Base-by-base conservation (phyloP, 2,329 filamentous ascomycete genomes). In the Xylaria digitata region DNA sequence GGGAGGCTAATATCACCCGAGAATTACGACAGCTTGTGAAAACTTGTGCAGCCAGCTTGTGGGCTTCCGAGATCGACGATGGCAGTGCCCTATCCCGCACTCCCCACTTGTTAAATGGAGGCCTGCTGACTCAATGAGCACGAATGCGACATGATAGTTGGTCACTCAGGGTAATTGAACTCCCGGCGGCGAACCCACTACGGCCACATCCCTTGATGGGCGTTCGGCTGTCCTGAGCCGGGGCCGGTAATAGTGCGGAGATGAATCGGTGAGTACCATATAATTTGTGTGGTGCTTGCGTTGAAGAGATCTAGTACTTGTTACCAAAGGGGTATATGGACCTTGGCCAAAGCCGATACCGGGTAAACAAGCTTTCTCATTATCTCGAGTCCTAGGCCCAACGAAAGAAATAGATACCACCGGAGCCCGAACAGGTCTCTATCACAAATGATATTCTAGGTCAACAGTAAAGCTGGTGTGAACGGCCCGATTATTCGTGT, bases 201-300 rank as follows among this genome's bases (percentile, higher is more conserved):
- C 8, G n/a, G 19, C 23, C 46, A 17, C 37, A 19, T 54, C 34
- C 30, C 37, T 23, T 46, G 54, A 40, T 30, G 43, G 43, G 40
- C 52, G 13, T 40, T 40, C 46, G 58, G 53, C 6, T 62, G 42
- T 64, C 34, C 49, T 61, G 50, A 43, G 50, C 55, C 59, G 66
- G 59, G 6, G 9, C 49, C 63, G 66, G 66, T 34, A 66, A 66
- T 68, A 66, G 49, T 13, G 46, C 66, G 66, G 66, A 48, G 17
- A 63, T 66, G 58, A 43, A 57, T 55, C 19, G 30, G 49, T 37
- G 52, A 8, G 13, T 8, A 40, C 43, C 6, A n/a, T 30, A 26
- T 2, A 52, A 34, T 19, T 7, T 23, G 11, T 32, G 32, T 19
- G 21, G 37, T 43, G 23, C 23, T 26, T 42, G n/a, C 45, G 19